Base-by-base conservation (phyloP, 1,139 yeast genomes). In the Yamadazyma aaseri region DNA sequence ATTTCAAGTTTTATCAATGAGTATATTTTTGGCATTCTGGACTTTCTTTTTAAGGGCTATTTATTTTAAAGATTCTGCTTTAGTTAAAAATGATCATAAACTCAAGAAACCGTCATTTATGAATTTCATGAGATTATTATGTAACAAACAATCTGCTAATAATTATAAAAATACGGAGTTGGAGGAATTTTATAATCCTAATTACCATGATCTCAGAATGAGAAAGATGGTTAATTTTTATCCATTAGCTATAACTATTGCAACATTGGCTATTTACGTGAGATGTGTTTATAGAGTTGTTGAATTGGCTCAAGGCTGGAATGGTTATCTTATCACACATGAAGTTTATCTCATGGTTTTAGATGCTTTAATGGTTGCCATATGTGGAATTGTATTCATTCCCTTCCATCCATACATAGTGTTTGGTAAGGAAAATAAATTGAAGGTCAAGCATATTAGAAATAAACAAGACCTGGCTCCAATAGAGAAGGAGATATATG, bases 221-320 rank as follows among this genome's bases (percentile, higher is more conserved):
- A 47, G 67, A 21, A 58, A 40, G 40, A 52, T 62, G 26, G 71
- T 79, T 40, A 54, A 58, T 12, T 68, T 56, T 30, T 77, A 71
- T 43, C 76, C 81, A 1, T 36, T 63, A 17, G 79, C 73, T 2
- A 55, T 79, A 6, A 60, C 79, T 0, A 29, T 63, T 5, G 69
- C 82, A 1, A 79, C 80, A 3, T 21, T 80, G n/a, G 69, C 36
- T 2, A 68, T 86, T 25, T 82, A 73, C 48, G 69, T 78, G 33
- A 74, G 96, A 56, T 84, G 92, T 55, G 63, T 83, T 20, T 87
- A 86, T 58, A 74, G 96, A 60, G 78, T 86, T 36, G 75, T 78
- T 17, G 96, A 87, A 57, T 68, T 87, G 37, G 64, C 81, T 3
- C 78, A 81, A 49, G 96, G 96, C 7, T 86, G 87, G 78, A 32